Base-by-base conservation (phyloP, 805 yeast species). In the Debaryomyces hansenii region DNA sequence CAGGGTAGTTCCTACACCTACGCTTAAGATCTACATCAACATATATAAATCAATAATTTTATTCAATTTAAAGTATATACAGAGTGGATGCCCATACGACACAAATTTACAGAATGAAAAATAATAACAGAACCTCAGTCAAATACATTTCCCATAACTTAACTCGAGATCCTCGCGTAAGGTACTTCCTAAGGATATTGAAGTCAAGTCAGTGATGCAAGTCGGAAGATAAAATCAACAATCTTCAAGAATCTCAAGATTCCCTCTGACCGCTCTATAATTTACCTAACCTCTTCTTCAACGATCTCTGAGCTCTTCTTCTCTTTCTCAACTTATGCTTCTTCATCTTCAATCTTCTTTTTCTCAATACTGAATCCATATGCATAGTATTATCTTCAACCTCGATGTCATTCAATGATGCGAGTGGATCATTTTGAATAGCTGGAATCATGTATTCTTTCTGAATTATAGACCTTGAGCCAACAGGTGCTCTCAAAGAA, bases 291-390 rank as follows among this genome's bases (percentile, higher is more conserved):
- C 85, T 85, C 67, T 83, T 83, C 79, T 80, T 85, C 64, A 85
- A 74, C 12, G 94, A 86, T 67, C 95, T 80, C 69, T 91, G 96
- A 39, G 84, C 88, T 81, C 84, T 90, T 82, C 97, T 87, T 80
- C 98, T 87, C 85, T 94, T 94, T 75, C 94, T 87, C 66, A 90
- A 78, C 77, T 94, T 94, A 72, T 94, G 99, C 65, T 91, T 89
- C 82, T 92, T 94, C 97, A 94, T 94, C 79, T 90, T 92, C 67
- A 88, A 82, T 70, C 88, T 82, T 74, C 99, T 84, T 64, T 87
- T 87, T 67, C 94, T 80, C 67, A 84, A 70, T 31, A 87, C 95
- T 10, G 90, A 84, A 57, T 87, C 90, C 56, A 79, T 61, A 50
- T 73, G 59, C 57, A 81, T 57, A 20, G 73, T 67, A 44, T 62